Evolutionary conservation across 495 filamentous ascomycete species (phyloP), one percentile per base, ranked within the genome.

Genomic region (Annulohypoxylon stygium): DNA sequence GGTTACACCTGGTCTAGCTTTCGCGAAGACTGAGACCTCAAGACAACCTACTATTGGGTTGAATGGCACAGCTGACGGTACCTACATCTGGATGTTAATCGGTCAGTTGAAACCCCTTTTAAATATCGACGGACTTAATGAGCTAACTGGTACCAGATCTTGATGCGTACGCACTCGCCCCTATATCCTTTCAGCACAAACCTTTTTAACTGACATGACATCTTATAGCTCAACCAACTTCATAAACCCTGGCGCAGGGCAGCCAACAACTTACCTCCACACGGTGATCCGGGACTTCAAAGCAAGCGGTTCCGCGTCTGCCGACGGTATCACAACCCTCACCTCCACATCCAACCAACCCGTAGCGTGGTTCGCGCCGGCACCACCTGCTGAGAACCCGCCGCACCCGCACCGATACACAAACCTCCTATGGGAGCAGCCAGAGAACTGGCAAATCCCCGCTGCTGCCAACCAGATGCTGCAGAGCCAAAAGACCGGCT

Each of bases 81-180:
- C 82, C 14, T 86, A 85, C 58, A 53, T 86, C 14, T 83, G 82
- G 74, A 75, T 83, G 63, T 77, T 86, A 80, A 82, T 86, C 47
- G 83, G 82, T 82, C 75, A 67, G 79, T 61, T 8, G 3, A 12
- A n/a, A 1, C 23, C 6, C 10, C 36, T 10, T 26, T 26, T 18
- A 14, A 23, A 10, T 6, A 9, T 55, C 14, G 23, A 16, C 1
- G 9, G 12, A n/a, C 14, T 20, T 33, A 57, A 20, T 33, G 37
- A 4, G 51, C 72, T 75, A 63, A 75, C 18, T 7, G 7, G 41
- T 5, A 23, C 55, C 37, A 82, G 81, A 84, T 60, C 73, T 81
- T 30, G 82, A 84, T 65, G 81, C 81, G 82, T 83, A 82, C 37
- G 75, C 43, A n/a, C 54, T 11, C 23, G 45, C 45, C 12, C n/a